Conservation (phyloP, 2,329 filamentous ascomycete species). For the Microcera coccophila region DNA sequence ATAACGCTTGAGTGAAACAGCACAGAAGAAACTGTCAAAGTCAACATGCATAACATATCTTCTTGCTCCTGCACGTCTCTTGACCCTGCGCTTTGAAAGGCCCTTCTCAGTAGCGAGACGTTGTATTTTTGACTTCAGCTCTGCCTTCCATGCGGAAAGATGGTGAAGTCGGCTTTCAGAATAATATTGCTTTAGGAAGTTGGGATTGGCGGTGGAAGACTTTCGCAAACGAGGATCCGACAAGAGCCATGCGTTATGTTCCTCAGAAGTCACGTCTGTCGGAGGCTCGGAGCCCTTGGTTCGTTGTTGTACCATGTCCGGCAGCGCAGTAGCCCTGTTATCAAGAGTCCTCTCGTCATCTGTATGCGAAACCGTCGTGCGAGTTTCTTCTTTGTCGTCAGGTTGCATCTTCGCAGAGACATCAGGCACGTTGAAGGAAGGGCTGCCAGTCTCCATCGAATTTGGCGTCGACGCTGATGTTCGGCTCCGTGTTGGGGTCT, state of each 20-base stretch:
- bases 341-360: neutral
- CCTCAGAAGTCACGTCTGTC: conserved; percentile 80
- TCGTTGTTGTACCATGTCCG: neutral
- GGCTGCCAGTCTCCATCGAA: conserved; percentile 1
- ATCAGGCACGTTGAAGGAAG: conserved; percentile 1
- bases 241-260: conserved; percentile 83
- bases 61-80: conserved; percentile 59
- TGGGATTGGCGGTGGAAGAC: conserved; percentile 85
- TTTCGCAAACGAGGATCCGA: conserved; percentile 82
- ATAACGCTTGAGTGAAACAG: conserved; percentile 75
- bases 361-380: neutral
- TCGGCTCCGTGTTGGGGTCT: conserved; percentile 17
- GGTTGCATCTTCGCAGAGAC: neutral
- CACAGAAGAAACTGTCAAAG: conserved; percentile 98
- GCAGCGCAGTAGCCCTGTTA: neutral
- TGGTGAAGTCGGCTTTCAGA: conserved; percentile 93
- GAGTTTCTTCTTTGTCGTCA: neutral
- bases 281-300: conserved; percentile 13
- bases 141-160: conserved; percentile 92
- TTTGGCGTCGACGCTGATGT: neutral
- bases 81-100: conserved; percentile 39
- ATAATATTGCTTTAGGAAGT: conserved; percentile 92
- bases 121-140: conserved; percentile 86
- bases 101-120: conserved; percentile 68
- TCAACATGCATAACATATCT: conserved; percentile 92